These are phyloP conservation scores for Cardamine resedifolia DNA, from an alignment of 345 rosid genomes.

Conservation along the genomic window DNA sequence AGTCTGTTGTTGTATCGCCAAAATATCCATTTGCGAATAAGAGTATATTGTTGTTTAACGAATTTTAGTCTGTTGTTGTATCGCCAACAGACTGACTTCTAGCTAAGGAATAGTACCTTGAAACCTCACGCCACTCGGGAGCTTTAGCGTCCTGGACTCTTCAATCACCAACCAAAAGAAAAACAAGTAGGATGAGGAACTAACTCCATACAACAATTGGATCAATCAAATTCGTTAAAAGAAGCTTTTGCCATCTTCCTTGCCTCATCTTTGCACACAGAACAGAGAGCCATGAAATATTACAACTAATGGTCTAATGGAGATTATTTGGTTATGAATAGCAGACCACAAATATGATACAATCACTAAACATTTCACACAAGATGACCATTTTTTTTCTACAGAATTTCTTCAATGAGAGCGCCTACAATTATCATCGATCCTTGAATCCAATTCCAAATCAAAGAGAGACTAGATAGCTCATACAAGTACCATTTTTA, in stretches of 20 bases:
- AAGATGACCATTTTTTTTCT: background rate
- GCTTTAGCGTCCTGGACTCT: conserved; percentile 82
- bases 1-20: too few relatives aligned
- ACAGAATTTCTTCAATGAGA: background rate
- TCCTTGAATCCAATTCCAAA: background rate
- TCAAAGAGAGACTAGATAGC: background rate
- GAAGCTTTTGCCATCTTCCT: background rate
- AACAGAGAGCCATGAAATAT: background rate
- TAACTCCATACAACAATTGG: conserved; percentile 27
- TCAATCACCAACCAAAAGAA: conserved; percentile 34
- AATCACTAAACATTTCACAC: background rate
- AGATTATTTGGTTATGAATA: background rate
- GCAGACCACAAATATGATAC: background rate
- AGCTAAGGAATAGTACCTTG: conserved; percentile 52
- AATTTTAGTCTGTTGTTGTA: too few relatives aligned
- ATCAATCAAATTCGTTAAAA: background rate
- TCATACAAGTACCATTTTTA: too few relatives aligned
- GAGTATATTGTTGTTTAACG: too few relatives aligned
- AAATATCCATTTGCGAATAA: too few relatives aligned
- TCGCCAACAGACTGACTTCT: too few relatives aligned
- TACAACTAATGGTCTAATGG: background rate
- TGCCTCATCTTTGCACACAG: background rate
- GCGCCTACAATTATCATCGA: background rate
- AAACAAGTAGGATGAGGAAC: conserved; percentile 19
- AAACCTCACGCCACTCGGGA: conserved; percentile 73